Evolutionary conservation across 1,139 yeast genomes (phyloP), one percentile per base, ranked within the genome.

Genomic region (Insectozyma bohioensis): DNA sequence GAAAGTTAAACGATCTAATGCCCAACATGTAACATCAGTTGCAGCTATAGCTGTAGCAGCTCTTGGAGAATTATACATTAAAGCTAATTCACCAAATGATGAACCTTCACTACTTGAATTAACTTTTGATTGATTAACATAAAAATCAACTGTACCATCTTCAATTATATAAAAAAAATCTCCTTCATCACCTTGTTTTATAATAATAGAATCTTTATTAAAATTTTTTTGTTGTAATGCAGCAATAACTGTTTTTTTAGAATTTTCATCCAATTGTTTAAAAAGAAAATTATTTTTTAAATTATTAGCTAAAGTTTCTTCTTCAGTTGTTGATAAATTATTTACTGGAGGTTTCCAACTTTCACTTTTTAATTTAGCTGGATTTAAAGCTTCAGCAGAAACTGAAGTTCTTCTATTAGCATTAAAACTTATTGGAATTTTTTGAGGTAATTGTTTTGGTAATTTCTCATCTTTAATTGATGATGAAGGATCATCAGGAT

Each of bases 31-130:
- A 33, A 90, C 73, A 50, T 82, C 75, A 7, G 80, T 65, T 20
- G 78, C 72, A 7, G 97, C 95, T 13, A 73, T 54, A 2, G 87
- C 97, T 1, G 97, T 88, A 12, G 97, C 98, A 5, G 97, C 98
- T 61, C 98, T 79, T 40, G 97, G 97, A 13, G 97, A 81, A 61
- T 92, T 92, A 67, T 92, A 92, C 96, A 92, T 88, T 50, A 92
- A 75, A 2, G 98, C 98, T 52, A 92, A 74, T 60, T 92, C 98
- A 51, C 98, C 98, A 62, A 92, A 92, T 28, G 95, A 83, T 5
- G 95, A 79, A 4, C 97, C 97, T 29, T 87, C 80, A 13, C 85
- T 82, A 18, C 87, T 76, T 3, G 85, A 69, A 49, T 78, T 84
- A 33, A 88, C 94, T 51, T 79, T 75, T 34, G 74, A 59, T 32